These are phyloP conservation scores for Gyromitra esculenta DNA, from an alignment of 2,329 filamentous ascomycete species.

Conservation along the genomic window DNA sequence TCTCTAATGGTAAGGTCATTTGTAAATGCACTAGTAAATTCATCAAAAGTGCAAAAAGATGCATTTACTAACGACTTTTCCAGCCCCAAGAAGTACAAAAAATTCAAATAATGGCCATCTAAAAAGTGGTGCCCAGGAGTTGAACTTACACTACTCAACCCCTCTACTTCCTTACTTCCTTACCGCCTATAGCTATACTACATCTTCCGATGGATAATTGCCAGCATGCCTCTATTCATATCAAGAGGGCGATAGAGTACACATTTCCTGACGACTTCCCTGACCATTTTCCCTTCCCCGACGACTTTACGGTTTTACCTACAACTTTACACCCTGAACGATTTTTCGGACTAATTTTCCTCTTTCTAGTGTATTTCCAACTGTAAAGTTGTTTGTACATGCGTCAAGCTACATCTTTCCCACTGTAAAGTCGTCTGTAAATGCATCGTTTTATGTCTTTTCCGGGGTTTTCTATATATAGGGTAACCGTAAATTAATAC, in stretches of 20 bases:
- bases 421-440: background rate
- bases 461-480: background rate
- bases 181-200: background rate
- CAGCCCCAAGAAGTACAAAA: too few relatives aligned
- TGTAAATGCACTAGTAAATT: too few relatives aligned
- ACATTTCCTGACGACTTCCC: background rate
- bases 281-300: too few relatives aligned
- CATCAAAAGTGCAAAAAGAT: too few relatives aligned
- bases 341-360: background rate
- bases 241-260: background rate
- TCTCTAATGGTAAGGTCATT: too few relatives aligned
- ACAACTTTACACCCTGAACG: background rate
- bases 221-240: background rate
- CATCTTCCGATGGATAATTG: background rate
- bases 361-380: background rate
- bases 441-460: background rate
- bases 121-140: too few relatives aligned
- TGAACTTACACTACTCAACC: too few relatives aligned
- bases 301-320: too few relatives aligned
- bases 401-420: too few relatives aligned
- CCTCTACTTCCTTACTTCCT: too few relatives aligned
- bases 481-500: background rate
- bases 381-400: background rate
- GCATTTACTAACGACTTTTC: too few relatives aligned
- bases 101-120: too few relatives aligned